These are phyloP conservation scores for Kingdonia uniflora DNA, from an alignment of 164 flowering plant genomes.

Conservation along the genomic window DNA sequence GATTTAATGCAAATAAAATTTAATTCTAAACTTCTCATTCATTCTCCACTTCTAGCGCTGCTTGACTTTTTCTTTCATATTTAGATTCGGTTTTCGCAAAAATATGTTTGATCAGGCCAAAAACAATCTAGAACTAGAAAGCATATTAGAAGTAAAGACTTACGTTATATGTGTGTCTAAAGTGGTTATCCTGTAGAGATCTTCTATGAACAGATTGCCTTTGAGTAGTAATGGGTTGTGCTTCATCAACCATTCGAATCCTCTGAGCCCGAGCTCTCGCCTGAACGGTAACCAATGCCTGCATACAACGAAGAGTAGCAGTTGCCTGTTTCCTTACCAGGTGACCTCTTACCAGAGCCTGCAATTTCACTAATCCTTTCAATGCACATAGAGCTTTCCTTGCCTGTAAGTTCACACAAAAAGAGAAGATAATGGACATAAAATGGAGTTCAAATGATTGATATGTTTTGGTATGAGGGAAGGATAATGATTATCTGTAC, in stretches of 20 bases:
- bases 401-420: constrained; percentile 37
- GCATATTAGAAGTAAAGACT: constrained; percentile 8
- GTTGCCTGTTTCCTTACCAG: constrained; percentile 83
- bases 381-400: constrained; percentile 80
- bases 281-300: constrained; percentile 72
- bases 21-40: no score
- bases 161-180: constrained; percentile 37
- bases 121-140: background rate
- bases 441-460: background rate
- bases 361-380: constrained; percentile 86
- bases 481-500: constrained; percentile 17
- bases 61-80: no score
- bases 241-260: constrained; percentile 44
- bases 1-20: no score
- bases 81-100: no score
- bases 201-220: constrained; percentile 39
- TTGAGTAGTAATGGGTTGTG: constrained; percentile 18
- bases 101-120: no score
- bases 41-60: no score
- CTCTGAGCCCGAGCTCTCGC: constrained; percentile 77
- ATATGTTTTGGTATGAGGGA: background rate
- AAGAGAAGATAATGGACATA: background rate
- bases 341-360: constrained; percentile 89
- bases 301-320: constrained; percentile 88
- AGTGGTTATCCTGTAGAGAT: constrained; percentile 38